phyloP scores from a whole-genome alignment of 1,284 basidiomycete genomes.

The Anthracocystis panici-leucophaei region DNA sequence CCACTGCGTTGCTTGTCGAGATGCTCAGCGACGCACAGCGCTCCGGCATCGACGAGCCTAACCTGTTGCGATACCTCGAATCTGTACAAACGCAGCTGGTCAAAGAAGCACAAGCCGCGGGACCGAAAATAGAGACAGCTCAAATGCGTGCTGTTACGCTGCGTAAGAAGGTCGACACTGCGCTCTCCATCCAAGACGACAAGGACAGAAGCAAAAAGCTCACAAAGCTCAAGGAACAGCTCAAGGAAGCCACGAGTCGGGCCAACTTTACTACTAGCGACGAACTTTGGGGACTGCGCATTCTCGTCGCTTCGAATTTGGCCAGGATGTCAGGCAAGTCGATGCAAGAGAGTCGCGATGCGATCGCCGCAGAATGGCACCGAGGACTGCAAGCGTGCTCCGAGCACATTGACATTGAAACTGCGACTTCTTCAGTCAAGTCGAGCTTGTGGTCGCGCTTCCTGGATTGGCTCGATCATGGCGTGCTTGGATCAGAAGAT shows the following conservation, averaged over 20 bases:
- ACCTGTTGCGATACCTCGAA: conserved; percentile 52
- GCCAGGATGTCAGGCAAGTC: conserved; percentile 20
- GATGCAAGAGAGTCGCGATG: conserved; percentile 16
- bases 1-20: conserved; percentile 33
- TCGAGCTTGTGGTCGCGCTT: conserved; percentile 34
- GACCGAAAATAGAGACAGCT: conserved; percentile 31
- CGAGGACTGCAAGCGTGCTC: conserved; percentile 41
- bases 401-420: conserved; percentile 7
- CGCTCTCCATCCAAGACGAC: conserved; percentile 12
- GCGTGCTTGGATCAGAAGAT: conserved; percentile 10
- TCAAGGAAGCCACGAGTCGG: conserved; percentile 32
- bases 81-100: conserved; percentile 37
- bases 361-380: conserved; percentile 39
- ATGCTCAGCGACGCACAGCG: conserved; percentile 42
- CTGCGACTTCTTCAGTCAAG: conserved; percentile 11
- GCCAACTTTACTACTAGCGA: conserved; percentile 25
- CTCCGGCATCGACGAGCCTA: conserved; percentile 54
- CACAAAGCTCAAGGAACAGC: conserved; percentile 19
- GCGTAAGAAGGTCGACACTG: conserved; percentile 27
- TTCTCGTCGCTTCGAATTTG: conserved; percentile 24
- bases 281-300: conserved; percentile 49
- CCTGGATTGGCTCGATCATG: conserved; percentile 44
- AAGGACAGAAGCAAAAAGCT: conserved; percentile 30
- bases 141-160: conserved; percentile 41
- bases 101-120: conserved; percentile 41